These are phyloP conservation scores for Datura wrightii DNA, from an alignment of 257 asterid genomes.

Conservation along the genomic window DNA sequence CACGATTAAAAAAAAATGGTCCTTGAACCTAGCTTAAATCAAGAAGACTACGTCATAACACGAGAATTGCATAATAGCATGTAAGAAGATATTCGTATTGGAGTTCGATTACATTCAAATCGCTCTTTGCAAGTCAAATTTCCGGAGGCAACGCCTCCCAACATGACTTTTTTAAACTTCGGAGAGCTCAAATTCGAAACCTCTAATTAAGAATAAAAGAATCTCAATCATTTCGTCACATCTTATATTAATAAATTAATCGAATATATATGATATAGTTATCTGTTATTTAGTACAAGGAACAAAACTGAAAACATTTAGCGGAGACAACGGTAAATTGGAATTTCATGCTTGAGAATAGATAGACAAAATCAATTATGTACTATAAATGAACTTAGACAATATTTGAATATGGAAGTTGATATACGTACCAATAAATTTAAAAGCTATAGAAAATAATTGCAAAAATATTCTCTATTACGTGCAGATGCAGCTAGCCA, in stretches of 20 bases:
- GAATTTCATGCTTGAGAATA: background rate
- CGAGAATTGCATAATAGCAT: too few species aligned
- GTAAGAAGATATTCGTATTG: too few species aligned
- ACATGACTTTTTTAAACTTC: too few species aligned
- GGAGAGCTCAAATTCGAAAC: too few species aligned
- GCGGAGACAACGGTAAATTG: background rate
- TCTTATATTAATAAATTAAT: too few species aligned
- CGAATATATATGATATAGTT: background rate
- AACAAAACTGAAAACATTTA: background rate
- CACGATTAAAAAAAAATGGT: background rate
- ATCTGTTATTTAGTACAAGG: background rate
- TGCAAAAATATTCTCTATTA: background rate
- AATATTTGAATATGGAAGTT: background rate
- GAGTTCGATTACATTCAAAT: too few species aligned
- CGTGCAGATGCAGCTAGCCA: conserved; percentile 23
- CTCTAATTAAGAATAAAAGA: too few species aligned
- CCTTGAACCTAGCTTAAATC: background rate
- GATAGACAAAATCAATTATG: background rate
- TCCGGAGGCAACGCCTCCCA: too few species aligned
- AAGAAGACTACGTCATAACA: background rate
- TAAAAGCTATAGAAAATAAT: background rate
- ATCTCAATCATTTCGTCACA: too few species aligned
- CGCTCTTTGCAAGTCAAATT: too few species aligned
- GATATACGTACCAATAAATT: background rate
- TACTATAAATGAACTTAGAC: background rate